Evolutionary conservation across 257 asterid species (phyloP), one percentile per base, ranked within the genome.

Genomic region (Solanum verrucosum): DNA sequence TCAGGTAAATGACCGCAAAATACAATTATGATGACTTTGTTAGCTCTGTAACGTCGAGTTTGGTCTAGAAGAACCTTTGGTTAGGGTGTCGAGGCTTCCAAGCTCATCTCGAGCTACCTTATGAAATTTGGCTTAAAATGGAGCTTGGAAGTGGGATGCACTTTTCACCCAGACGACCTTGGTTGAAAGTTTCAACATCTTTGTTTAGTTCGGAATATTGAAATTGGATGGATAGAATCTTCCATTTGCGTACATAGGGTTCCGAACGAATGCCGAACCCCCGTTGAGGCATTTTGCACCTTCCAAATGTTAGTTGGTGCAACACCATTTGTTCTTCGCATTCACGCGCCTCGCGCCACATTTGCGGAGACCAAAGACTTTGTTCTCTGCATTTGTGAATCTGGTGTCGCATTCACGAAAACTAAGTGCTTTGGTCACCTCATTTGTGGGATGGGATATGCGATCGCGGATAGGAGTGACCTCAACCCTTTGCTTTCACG

Each of bases 121-220:
- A 56, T 20, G 5, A 20, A 56, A 56, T 18, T 56, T 56, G 65
- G n/a, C 65, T 56, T 56, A 20, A 49, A 18, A 56, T 56, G 65
- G 9, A 18, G n/a, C 0, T 0, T 56, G 0, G 1, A 3, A 56
- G 25, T 56, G 25, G 67, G 65, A 56, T 10, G 0, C n/a, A 56
- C 2, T 18, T 56, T 20, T 56, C 65, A 18, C 23, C 10, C 0
- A 56, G 2, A 7, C 1, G 1, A 56, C 65, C n/a, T 56, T 5
- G 25, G 11, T 20, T 56, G 25, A 56, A 56, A 56, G 65, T 56
- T 56, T 18, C 10, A 56, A 56, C 65, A 20, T 18, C 5, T 56
- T 7, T 7, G 11, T 3, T 59, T 12, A 59, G 67, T 59, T 0
- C 25, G 1, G 1, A 7, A 20, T 59, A 59, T 7, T 4, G 11